Conservation (phyloP, 1,284 basidiomycete genomes). For the Porphyrellus sp. region DNA sequence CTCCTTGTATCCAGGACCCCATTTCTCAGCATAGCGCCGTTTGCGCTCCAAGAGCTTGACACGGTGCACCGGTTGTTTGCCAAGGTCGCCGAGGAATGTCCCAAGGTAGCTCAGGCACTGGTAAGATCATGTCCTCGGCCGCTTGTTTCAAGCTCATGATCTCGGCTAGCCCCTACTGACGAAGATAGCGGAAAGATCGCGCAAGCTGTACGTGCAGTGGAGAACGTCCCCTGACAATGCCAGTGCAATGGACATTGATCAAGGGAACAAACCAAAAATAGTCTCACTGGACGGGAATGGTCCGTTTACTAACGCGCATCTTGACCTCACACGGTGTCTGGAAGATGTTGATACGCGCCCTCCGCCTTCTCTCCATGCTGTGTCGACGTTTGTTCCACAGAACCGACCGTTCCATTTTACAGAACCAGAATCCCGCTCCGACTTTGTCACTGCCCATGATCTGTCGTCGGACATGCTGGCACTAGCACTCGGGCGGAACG, state of each 20-base stretch:
- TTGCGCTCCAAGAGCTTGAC: slow-evolving; percentile 52
- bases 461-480: slow-evolving; percentile 34
- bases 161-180: slow-evolving; percentile 45
- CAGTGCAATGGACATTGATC: slow-evolving; percentile 30
- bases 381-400: slow-evolving; percentile 28
- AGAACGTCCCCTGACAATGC: slow-evolving; percentile 24
- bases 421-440: slow-evolving; percentile 21
- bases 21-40: slow-evolving; percentile 47
- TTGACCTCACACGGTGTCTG: slow-evolving; percentile 25
- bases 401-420: slow-evolving; percentile 5
- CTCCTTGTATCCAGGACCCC: slow-evolving; percentile 54
- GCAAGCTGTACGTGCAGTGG: slow-evolving; percentile 39
- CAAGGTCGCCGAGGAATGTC: slow-evolving; percentile 43
- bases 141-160: slow-evolving; percentile 8
- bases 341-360: slow-evolving; percentile 25
- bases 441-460: slow-evolving; percentile 24
- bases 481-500: slow-evolving; percentile 29
- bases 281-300: slow-evolving; percentile 4
- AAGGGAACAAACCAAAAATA: slow-evolving; percentile 1
- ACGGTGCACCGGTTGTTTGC: slow-evolving; percentile 46
- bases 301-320: slow-evolving; percentile 24
- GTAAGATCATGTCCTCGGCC: slow-evolving; percentile 31
- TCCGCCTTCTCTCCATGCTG: slow-evolving; percentile 20
- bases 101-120: slow-evolving; percentile 49
- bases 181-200: slow-evolving; percentile 47